Evolutionary conservation across 345 rosid genomes (phyloP).

Genomic region (Raphanus raphanistrum): DNA sequence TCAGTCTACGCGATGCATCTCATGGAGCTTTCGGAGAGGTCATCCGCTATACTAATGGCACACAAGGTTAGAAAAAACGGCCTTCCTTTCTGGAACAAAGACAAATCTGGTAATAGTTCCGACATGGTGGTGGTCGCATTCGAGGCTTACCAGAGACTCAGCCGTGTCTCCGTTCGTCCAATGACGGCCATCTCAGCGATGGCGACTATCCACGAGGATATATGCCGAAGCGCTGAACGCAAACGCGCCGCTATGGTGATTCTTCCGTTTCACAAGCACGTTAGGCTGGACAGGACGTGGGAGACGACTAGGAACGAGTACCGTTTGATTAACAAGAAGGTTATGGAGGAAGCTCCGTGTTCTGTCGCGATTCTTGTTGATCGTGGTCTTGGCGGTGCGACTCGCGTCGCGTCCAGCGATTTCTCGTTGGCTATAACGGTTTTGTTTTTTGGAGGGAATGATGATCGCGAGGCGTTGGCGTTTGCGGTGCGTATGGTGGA

Average conservation of each 20-base stretch:
- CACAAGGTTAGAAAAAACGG: conserved; percentile 84
- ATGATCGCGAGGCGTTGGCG: conserved; percentile 82
- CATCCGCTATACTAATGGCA: conserved; percentile 89
- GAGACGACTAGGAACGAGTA: conserved; percentile 62
- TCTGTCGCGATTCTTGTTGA: conserved; percentile 84
- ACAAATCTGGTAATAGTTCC: conserved; percentile 30
- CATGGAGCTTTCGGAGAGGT: conserved; percentile 87
- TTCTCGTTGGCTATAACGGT: conserved; percentile 55
- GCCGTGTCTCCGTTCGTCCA: conserved; percentile 66
- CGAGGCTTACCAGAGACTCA: conserved; percentile 64
- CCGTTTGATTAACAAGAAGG: conserved; percentile 56
- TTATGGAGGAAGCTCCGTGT: conserved; percentile 67
- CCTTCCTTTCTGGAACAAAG: conserved; percentile 83
- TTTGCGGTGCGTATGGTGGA: conserved; percentile 76
- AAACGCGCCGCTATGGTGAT: conserved; percentile 66
- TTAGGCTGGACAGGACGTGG: conserved; percentile 59
- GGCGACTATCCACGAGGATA: conserved; percentile 69
- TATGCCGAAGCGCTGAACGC: conserved; percentile 57
- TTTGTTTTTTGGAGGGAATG: conserved; percentile 78
- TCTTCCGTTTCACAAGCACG: conserved; percentile 82
- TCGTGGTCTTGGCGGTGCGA: conserved; percentile 80
- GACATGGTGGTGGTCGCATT: conserved; percentile 78
- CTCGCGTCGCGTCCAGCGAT: conserved; percentile 69
- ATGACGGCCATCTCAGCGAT: conserved; percentile 82
- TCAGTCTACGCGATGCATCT: conserved; percentile 89